Percentiles rank a stretch among this genome's conserved stretches.
phyloP scores from a whole-genome alignment of 257 asterid genomes.

The Knoxia roxburghii region DNA sequence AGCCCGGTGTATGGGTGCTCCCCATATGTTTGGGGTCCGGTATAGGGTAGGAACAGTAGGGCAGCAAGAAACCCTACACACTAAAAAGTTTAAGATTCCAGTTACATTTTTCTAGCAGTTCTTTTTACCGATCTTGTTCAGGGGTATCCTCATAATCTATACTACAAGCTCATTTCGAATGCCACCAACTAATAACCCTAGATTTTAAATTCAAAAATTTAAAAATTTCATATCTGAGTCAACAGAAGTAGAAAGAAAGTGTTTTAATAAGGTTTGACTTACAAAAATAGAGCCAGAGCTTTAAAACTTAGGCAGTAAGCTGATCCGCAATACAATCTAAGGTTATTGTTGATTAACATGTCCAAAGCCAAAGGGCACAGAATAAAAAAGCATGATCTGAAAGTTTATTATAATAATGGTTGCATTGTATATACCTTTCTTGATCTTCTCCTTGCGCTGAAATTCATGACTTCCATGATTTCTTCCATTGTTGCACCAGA shows the following conservation, averaged over 20 bases:
- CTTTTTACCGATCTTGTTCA: neutral
- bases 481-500: constrained; percentile 59
- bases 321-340: neutral
- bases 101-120: neutral
- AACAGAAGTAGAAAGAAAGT: neutral
- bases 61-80: too few relatives aligned
- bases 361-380: neutral
- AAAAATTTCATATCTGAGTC: neutral
- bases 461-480: constrained; percentile 69
- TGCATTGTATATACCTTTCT: constrained; percentile 44
- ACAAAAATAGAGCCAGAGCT: neutral
- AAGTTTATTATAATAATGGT: too few relatives aligned
- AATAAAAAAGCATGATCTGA: too few relatives aligned
- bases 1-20: too few relatives aligned
- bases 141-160: too few relatives aligned
- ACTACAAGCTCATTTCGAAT: neutral
- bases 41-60: too few relatives aligned
- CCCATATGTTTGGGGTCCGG: too few relatives aligned
- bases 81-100: neutral
- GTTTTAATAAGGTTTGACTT: neutral
- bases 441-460: constrained; percentile 53
- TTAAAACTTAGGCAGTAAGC: neutral
- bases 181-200: neutral
- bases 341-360: neutral
- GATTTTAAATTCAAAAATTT: neutral